Conservation (phyloP, 768 basidiomycete species). For the Pisolithus microcarpus region DNA sequence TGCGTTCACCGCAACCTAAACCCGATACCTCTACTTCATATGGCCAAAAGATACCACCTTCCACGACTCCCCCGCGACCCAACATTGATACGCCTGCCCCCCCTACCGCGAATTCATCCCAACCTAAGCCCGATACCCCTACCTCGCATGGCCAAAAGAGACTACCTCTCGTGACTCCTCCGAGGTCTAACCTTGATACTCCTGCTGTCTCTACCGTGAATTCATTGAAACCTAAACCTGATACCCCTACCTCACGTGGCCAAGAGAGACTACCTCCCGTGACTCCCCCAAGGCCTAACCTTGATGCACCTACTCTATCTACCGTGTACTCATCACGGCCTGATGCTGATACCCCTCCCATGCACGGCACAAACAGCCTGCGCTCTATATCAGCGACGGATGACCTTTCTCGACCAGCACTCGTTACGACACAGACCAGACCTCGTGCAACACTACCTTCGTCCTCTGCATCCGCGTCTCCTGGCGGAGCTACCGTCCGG, state of each 20-base stretch:
- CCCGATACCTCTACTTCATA: slow-evolving; percentile 9
- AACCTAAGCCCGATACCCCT: slow-evolving; percentile 1
- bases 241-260: slow-evolving; percentile 7
- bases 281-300: slow-evolving; percentile 27
- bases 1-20: not conserved
- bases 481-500: slow-evolving; percentile 27
- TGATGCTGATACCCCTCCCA: slow-evolving; percentile 4
- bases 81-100: slow-evolving; percentile 7
- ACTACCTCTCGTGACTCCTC: slow-evolving; percentile 8
- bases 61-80: slow-evolving; percentile 6
- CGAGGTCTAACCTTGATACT: slow-evolving; percentile 31
- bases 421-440: slow-evolving; percentile 10
- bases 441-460: slow-evolving; percentile 16
- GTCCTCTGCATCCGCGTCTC: slow-evolving; percentile 12
- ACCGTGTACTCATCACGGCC: not conserved
- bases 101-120: not conserved
- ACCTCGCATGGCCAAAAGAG: slow-evolving; percentile 11
- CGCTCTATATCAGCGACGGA: slow-evolving; percentile 5
- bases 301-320: slow-evolving; percentile 13
- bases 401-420: slow-evolving; percentile 7
- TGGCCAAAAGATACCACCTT: not conserved
- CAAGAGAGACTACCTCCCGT: slow-evolving; percentile 1
- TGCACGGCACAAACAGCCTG: slow-evolving; percentile 1
- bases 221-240: not conserved
- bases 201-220: not conserved